Conservation (phyloP, 1,284 basidiomycete genomes). For the Apiotrichum sp. region DNA sequence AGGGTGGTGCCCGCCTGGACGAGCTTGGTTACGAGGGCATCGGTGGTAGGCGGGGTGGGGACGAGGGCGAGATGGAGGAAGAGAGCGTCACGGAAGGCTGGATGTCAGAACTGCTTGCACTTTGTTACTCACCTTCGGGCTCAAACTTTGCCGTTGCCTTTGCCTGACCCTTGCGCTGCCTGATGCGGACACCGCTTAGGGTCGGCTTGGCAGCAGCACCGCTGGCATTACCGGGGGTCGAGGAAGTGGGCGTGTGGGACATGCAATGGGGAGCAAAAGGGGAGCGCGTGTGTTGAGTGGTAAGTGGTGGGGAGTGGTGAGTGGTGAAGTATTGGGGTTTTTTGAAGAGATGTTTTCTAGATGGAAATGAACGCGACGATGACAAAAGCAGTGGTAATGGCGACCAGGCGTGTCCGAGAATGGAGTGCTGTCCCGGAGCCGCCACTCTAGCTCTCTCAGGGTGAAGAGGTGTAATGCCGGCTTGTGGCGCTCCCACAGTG, state of each 20-base stretch:
- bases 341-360: too few relatives aligned
- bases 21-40: conserved; percentile 56
- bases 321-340: neutral
- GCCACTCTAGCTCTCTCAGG: too few relatives aligned
- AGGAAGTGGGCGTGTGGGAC: conserved; percentile 44
- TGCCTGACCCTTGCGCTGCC: conserved; percentile 49
- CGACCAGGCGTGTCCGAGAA: too few relatives aligned
- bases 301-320: neutral
- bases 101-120: neutral
- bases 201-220: conserved; percentile 45
- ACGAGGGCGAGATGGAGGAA: conserved; percentile 89
- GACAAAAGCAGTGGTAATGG: too few relatives aligned
- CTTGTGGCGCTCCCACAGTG: too few relatives aligned
- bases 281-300: neutral
- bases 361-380: too few relatives aligned
- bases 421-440: too few relatives aligned
- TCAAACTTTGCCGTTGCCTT: conserved; percentile 54
- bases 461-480: too few relatives aligned
- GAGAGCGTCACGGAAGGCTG: conserved; percentile 92
- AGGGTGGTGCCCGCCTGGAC: conserved; percentile 84
- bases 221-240: conserved; percentile 42
- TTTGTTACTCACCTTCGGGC: conserved; percentile 48
- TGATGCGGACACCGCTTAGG: conserved; percentile 50
- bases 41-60: conserved; percentile 64
- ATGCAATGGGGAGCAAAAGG: conserved; percentile 31